Evolutionary conservation across 179 eudicot genomes (phyloP).

Genomic region (Corrigiola litoralis): DNA sequence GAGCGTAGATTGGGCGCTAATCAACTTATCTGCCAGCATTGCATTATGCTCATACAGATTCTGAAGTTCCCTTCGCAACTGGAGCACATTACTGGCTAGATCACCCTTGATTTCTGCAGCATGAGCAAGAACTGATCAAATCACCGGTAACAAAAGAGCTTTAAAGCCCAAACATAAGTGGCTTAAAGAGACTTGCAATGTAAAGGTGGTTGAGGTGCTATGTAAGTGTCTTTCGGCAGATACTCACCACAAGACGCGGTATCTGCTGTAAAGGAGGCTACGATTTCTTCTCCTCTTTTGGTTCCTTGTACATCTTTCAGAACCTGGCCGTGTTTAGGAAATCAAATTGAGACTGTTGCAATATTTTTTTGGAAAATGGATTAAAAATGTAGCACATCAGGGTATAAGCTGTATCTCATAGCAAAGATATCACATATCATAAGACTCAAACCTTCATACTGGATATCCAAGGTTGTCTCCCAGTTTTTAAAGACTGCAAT

Average conservation of each 20-base stretch:
- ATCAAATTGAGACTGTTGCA: background rate
- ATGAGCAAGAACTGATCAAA: background rate
- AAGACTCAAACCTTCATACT: slow-evolving; percentile 35
- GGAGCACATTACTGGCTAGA: background rate
- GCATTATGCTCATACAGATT: background rate
- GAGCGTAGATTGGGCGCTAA: background rate
- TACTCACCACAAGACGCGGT: background rate
- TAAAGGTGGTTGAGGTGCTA: background rate
- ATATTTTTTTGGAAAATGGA: background rate
- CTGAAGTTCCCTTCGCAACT: background rate
- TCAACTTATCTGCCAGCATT: slow-evolving; percentile 6
- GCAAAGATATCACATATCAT: background rate
- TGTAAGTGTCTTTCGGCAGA: background rate
- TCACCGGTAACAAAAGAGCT: background rate
- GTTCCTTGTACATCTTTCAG: background rate
- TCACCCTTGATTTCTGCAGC: background rate
- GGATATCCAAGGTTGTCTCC: slow-evolving; percentile 25
- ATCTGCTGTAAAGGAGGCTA: background rate
- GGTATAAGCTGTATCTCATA: too few species aligned
- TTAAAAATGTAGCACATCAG: too few species aligned
- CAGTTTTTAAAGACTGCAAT: slow-evolving; percentile 34
- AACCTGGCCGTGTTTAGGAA: background rate
- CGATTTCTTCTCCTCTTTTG: background rate
- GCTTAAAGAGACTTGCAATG: background rate
- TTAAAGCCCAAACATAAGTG: too few species aligned